Base-by-base conservation (phyloP, 345 rosid species). In the Pistacia atlantica region DNA sequence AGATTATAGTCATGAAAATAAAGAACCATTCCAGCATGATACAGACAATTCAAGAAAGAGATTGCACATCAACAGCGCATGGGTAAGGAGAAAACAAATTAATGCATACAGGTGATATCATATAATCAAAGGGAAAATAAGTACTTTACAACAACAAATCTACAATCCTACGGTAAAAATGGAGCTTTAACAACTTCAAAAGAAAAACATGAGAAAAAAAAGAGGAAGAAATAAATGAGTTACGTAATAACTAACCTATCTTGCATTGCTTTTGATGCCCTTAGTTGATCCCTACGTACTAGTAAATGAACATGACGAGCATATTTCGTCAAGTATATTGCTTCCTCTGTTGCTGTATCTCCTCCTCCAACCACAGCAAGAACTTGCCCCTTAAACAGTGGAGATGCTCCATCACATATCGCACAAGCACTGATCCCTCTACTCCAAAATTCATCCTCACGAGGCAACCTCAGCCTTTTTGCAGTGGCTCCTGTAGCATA, bases 361-460 rank as follows among this genome's bases (percentile, higher is more conserved):
- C 99, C 99, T 33, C 99, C 99, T 81, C 99, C 99, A 79, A 93
- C 96, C 69, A 95, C 99, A 7, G 95, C 98, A 16, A 95, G 98
- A 73, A 92, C 95, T 81, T 95, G 97, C 11, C 99, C 91, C 86
- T 95, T 95, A 76, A 95, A 95, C 69, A 95, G 80, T 46, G 99
- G 98, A 2, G 99, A 95, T 76, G 98, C 98, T 72, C 99, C 99
- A 87, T 95, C 99, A 81, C 98, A 95, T 68, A 93, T 95, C 55
- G 99, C 99, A 83, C 98, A 95, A 69, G 99, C 99, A 84, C 99
- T 95, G 20, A 95, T 95, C 82, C 99, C 99, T 80, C 95, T 90
- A 86, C 99, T 93, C 99, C 99, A 95, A 75, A 95, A 95, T 75
- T 95, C 97, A 78, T 95, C 99, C 75, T 93, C 99, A 63, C 91